These are phyloP conservation scores for Petunia hybrid DNA, from an alignment of 305 asterid genomes.

Conservation along the genomic window DNA sequence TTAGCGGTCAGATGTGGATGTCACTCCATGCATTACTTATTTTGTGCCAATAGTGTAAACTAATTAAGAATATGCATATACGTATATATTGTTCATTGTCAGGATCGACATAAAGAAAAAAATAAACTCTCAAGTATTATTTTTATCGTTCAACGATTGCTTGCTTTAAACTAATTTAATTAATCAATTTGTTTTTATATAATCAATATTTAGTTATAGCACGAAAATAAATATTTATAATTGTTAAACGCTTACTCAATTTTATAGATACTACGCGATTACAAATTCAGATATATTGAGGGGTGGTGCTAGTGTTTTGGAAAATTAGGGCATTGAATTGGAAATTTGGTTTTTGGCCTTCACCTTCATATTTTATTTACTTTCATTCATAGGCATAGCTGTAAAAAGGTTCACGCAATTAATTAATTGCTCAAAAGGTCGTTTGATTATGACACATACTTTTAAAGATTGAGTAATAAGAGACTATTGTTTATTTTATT, in stretches of 20 bases:
- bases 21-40: not conserved
- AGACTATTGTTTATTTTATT: constrained; percentile 18
- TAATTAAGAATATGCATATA: not conserved
- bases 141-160: not conserved
- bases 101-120: not conserved
- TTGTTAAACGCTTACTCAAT: not conserved
- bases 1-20: not conserved
- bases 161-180: too few relatives aligned
- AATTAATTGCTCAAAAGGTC: constrained; percentile 25
- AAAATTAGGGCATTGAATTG: not conserved
- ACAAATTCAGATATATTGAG: not conserved
- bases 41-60: too few relatives aligned
- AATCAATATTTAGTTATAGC: not conserved
- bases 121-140: not conserved
- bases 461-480: constrained; percentile 30
- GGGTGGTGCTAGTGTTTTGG: not conserved
- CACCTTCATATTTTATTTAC: not conserved
- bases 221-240: not conserved
- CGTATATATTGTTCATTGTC: not conserved
- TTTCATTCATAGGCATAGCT: not conserved
- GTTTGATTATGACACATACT: constrained; percentile 24
- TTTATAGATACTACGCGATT: not conserved
- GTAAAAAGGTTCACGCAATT: constrained; percentile 18
- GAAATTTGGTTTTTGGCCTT: not conserved
- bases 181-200: not conserved